A percentile compares a stretch with the other conserved stretches of the same genome.
phyloP scores from a whole-genome alignment of 2,329 filamentous ascomycete species.

The Huntiella savannae region DNA sequence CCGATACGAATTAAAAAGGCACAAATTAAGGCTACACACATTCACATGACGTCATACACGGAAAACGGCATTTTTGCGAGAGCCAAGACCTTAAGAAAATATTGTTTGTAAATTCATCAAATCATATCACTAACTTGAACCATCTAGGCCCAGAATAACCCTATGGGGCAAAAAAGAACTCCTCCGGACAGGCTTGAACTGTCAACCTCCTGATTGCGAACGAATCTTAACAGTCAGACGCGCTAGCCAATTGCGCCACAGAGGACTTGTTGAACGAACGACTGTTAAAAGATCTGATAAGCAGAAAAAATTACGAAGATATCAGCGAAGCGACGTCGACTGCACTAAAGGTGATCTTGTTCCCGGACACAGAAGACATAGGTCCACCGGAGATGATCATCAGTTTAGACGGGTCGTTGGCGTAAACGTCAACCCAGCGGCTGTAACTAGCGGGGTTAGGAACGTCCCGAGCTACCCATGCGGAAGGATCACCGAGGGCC shows the following conservation, averaged over 20 bases:
- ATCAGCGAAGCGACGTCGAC: conserved; percentile 13
- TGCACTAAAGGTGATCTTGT: conserved; percentile 23
- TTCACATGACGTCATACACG: too few relatives aligned
- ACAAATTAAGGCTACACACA: too few relatives aligned
- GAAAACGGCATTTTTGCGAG: too few relatives aligned
- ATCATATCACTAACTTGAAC: too few relatives aligned
- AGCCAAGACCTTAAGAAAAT: too few relatives aligned
- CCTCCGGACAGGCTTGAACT: too few relatives aligned
- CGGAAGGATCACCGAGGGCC: conserved; percentile 19
- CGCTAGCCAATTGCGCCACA: conserved; percentile 36
- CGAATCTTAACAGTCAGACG: conserved; percentile 33
- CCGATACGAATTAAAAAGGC: too few relatives aligned
- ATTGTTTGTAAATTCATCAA: too few relatives aligned
- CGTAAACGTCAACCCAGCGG: conserved; percentile 20
- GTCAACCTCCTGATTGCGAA: too few relatives aligned
- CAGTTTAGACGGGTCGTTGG: conserved; percentile 18
- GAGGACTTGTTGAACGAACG: background rate
- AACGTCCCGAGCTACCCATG: conserved; percentile 21
- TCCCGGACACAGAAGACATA: conserved; percentile 28
- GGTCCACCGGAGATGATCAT: conserved; percentile 27
- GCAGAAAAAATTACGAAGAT: background rate
- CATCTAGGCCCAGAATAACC: too few relatives aligned
- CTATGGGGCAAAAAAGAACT: too few relatives aligned
- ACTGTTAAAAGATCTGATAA: too few relatives aligned
- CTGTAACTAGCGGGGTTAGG: conserved; percentile 22